These are phyloP conservation scores for Scleroderma bovista DNA, from an alignment of 768 basidiomycete species.

Conservation along the genomic window DNA sequence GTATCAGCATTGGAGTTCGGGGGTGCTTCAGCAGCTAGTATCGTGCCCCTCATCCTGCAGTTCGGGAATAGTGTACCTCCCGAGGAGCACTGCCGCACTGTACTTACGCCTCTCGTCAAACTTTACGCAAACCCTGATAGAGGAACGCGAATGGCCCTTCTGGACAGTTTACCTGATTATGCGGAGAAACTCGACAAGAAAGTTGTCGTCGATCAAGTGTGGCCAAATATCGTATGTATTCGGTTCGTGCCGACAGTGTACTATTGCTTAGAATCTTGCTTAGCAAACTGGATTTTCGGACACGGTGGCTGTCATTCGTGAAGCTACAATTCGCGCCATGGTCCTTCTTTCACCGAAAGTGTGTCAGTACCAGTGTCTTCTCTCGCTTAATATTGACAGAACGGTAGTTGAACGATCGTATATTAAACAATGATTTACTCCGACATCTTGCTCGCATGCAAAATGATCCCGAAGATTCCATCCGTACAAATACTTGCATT, in stretches of 20 bases:
- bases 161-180: slow-evolving; percentile 81
- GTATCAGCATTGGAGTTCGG: slow-evolving; percentile 74
- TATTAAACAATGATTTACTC: slow-evolving; percentile 94
- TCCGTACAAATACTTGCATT: slow-evolving; percentile 96
- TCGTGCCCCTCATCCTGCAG: slow-evolving; percentile 80
- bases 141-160: slow-evolving; percentile 88
- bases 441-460: slow-evolving; percentile 91
- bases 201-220: slow-evolving; percentile 81
- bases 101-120: slow-evolving; percentile 76
- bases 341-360: slow-evolving; percentile 84
- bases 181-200: slow-evolving; percentile 84
- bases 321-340: slow-evolving; percentile 88
- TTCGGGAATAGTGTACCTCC: slow-evolving; percentile 68
- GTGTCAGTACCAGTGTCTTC: slow-evolving; percentile 1
- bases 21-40: slow-evolving; percentile 66
- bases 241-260: neutral
- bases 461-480: slow-evolving; percentile 87
- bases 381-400: neutral
- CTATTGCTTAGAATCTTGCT: neutral
- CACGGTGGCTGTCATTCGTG: slow-evolving; percentile 89
- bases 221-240: slow-evolving; percentile 76
- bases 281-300: slow-evolving; percentile 96
- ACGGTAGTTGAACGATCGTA: slow-evolving; percentile 74
- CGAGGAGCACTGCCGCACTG: slow-evolving; percentile 60
- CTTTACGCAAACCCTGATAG: slow-evolving; percentile 88